Conservation (phyloP, 257 asterid genomes). For the Craterostigma plantagineum region DNA sequence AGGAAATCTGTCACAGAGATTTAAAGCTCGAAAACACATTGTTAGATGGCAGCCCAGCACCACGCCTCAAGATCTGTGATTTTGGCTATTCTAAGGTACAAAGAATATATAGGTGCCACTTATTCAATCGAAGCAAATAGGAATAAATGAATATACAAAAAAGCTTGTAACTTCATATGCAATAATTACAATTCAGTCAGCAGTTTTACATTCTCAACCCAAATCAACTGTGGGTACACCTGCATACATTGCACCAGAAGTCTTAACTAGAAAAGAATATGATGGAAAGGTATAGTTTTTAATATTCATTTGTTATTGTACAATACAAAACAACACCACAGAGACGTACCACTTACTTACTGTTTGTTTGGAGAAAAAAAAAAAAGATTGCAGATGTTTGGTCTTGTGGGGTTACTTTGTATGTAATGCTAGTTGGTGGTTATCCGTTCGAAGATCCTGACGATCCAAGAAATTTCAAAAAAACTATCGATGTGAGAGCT, state of each 20-base stretch:
- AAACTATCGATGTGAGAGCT: conserved; percentile 53
- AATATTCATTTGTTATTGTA: not conserved
- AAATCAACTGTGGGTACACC: conserved; percentile 91
- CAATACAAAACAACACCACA: too few species aligned
- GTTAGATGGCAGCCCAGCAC: conserved; percentile 24
- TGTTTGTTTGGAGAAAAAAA: too few species aligned
- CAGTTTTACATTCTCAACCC: conserved; percentile 75
- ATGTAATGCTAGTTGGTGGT: conserved; percentile 88
- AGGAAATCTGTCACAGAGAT: conserved; percentile 47
- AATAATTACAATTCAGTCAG: conserved; percentile 20
- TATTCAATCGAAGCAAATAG: not conserved
- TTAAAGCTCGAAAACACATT: conserved; percentile 39
- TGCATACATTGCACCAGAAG: conserved; percentile 31
- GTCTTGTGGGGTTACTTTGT: conserved; percentile 96
- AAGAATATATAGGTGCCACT: not conserved
- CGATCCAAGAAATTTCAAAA: conserved; percentile 83
- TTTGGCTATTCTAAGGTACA: conserved; percentile 42
- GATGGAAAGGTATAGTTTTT: conserved; percentile 26
- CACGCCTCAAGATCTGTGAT: conserved; percentile 35
- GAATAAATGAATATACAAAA: not conserved
- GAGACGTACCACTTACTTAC: not conserved
- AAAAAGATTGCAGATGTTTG: conserved; percentile 91
- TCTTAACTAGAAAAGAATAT: conserved; percentile 35
- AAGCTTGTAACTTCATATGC: not conserved
- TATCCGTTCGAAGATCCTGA: conserved; percentile 90